Evolutionary conservation across 2,329 filamentous ascomycete species (phyloP).

Genomic region (Ascochyta rabiei): DNA sequence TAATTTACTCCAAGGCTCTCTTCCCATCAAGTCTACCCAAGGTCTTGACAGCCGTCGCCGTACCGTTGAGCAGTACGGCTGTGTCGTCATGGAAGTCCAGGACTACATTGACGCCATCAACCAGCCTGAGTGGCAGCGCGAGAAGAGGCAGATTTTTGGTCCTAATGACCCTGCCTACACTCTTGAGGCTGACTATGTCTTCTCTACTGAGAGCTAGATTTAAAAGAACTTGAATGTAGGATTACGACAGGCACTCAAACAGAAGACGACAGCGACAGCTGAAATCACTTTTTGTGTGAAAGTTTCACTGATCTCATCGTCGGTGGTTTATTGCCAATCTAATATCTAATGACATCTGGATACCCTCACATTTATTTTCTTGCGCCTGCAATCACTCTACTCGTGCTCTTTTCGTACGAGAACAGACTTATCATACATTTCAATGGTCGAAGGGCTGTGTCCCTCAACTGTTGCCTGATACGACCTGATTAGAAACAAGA

Average conservation of each 20-base stretch:
- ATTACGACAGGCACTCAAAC: not conserved
- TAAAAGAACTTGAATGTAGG: not conserved
- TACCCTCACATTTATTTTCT: not conserved
- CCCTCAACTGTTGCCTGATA: not conserved
- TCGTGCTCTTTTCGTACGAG: not conserved
- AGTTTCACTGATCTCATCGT: not conserved
- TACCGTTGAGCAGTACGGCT: conserved; percentile 76
- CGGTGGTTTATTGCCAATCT: not conserved
- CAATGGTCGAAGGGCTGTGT: not conserved
- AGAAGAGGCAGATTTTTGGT: conserved; percentile 57
- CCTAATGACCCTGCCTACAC: conserved; percentile 52
- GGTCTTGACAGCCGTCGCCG: conserved; percentile 67
- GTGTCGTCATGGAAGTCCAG: conserved; percentile 88
- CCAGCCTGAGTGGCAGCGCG: conserved; percentile 82
- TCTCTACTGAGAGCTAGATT: conserved; percentile 41
- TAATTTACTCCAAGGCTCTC: conserved; percentile 46
- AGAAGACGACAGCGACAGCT: not conserved
- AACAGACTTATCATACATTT: not conserved
- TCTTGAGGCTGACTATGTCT: conserved; percentile 53
- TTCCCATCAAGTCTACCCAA: conserved; percentile 73
- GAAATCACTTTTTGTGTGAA: not conserved
- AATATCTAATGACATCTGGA: conserved; percentile 8
- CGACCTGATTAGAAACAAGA: not conserved
- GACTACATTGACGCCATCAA: conserved; percentile 96
- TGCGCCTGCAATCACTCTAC: not conserved